These are phyloP conservation scores for Teratosphaeria epicoccoides DNA, from an alignment of 2,329 filamentous ascomycete species.

Conservation along the genomic window DNA sequence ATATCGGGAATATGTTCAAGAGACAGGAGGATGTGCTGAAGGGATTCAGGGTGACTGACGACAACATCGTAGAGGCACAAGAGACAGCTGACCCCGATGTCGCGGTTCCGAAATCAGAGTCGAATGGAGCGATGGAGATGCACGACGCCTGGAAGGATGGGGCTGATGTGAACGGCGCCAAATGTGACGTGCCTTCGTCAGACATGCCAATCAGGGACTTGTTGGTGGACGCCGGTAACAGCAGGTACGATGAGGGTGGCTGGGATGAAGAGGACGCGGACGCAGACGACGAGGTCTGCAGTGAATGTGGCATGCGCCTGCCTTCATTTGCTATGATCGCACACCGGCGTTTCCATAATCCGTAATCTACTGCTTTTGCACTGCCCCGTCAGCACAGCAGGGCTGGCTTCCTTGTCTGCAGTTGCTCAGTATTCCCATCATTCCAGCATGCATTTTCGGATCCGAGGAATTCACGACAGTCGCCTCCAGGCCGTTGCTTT, in stretches of 20 bases:
- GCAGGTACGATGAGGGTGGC: not conserved
- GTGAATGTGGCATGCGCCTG: conserved; percentile 42
- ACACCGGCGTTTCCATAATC: conserved; percentile 43
- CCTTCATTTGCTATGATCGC: conserved; percentile 50
- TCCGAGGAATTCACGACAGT: not conserved
- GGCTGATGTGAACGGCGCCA: not conserved
- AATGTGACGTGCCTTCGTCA: conserved; percentile 7
- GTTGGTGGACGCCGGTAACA: not conserved
- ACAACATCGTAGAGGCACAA: not conserved
- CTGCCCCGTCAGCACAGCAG: not conserved
- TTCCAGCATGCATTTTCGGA: not conserved
- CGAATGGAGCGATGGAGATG: not conserved
- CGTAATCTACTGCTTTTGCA: not conserved
- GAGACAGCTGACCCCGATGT: not conserved
- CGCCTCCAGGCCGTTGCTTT: not conserved
- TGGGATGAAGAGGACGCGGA: conserved; percentile 4
- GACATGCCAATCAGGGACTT: too few relatives aligned
- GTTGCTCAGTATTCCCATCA: not conserved
- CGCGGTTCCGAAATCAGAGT: not conserved
- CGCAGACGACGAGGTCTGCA: conserved; percentile 27
- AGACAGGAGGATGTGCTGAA: conserved; percentile 58
- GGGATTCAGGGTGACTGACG: conserved; percentile 52
- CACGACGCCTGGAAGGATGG: not conserved
- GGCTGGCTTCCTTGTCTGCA: not conserved
- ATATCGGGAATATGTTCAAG: conserved; percentile 76